phyloP scores from a whole-genome alignment of 2,329 filamentous ascomycete genomes.

The Penicillium sp. region DNA sequence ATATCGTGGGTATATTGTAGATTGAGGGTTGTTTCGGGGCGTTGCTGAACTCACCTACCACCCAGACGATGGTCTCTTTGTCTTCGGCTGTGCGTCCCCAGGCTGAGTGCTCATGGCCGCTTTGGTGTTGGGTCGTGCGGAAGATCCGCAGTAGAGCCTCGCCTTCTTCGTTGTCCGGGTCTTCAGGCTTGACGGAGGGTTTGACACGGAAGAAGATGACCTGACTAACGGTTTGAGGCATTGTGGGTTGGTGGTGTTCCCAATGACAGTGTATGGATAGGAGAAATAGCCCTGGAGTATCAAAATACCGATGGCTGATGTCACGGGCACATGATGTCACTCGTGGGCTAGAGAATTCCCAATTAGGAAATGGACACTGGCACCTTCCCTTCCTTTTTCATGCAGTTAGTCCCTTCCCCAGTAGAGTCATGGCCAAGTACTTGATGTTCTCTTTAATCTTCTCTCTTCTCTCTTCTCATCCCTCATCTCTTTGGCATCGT shows the following conservation, averaged over 20 bases:
- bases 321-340: conserved; percentile 4
- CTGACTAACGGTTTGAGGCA: conserved; percentile 33
- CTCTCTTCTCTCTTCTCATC: too few relatives aligned
- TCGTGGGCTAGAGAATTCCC: neutral
- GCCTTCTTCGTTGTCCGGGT: conserved; percentile 36
- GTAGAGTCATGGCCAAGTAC: too few relatives aligned
- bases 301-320: conserved; percentile 3
- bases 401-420: neutral
- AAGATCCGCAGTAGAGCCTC: conserved; percentile 31
- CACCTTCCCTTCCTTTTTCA: neutral
- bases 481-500: neutral
- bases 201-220: conserved; percentile 42
- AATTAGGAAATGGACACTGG: neutral
- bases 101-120: conserved; percentile 35
- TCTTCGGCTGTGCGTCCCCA: conserved; percentile 43
- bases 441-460: neutral
- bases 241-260: conserved; percentile 9
- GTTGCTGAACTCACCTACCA: conserved; percentile 32
- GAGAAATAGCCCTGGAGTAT: neutral
- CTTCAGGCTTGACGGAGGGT: conserved; percentile 40
- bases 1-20: neutral
- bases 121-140: conserved; percentile 32
- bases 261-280: neutral
- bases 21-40: neutral
- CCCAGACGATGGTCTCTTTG: conserved; percentile 38